These are phyloP conservation scores for Dimocarpus longan DNA, from an alignment of 345 rosid species.

Conservation along the genomic window DNA sequence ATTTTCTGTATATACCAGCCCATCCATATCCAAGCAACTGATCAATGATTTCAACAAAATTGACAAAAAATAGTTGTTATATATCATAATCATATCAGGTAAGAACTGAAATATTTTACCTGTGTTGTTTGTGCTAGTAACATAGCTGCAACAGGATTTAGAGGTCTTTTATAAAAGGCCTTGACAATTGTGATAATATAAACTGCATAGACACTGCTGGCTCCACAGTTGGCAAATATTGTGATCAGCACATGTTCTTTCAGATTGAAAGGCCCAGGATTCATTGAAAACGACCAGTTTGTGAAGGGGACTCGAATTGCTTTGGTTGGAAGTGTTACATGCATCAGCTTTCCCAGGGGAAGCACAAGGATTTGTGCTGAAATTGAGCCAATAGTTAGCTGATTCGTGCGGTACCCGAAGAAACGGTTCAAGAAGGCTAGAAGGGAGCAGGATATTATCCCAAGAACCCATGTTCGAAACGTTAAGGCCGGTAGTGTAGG, in stretches of 20 bases:
- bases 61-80: not conserved
- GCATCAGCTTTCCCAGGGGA: slow-evolving; percentile 56
- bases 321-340: slow-evolving; percentile 46
- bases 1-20: slow-evolving; percentile 61
- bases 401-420: slow-evolving; percentile 52
- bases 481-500: slow-evolving; percentile 52
- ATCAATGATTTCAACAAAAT: not conserved
- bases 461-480: slow-evolving; percentile 61
- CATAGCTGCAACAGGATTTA: slow-evolving; percentile 21
- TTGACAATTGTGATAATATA: slow-evolving; percentile 49
- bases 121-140: slow-evolving; percentile 49
- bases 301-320: slow-evolving; percentile 41
- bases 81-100: too few relatives aligned
- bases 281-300: slow-evolving; percentile 49
- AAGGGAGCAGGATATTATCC: slow-evolving; percentile 44
- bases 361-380: slow-evolving; percentile 53
- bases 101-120: slow-evolving; percentile 13
- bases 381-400: slow-evolving; percentile 37
- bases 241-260: slow-evolving; percentile 65
- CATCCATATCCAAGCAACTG: slow-evolving; percentile 68
- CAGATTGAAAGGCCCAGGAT: slow-evolving; percentile 58
- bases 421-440: slow-evolving; percentile 62
- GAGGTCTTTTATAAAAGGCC: slow-evolving; percentile 46
- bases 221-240: slow-evolving; percentile 54
- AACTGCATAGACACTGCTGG: slow-evolving; percentile 47